Evolutionary conservation across 148 eudicot genomes (phyloP), one percentile per base, ranked within the genome.

Genomic region (Tetragonia tetragonoides): DNA sequence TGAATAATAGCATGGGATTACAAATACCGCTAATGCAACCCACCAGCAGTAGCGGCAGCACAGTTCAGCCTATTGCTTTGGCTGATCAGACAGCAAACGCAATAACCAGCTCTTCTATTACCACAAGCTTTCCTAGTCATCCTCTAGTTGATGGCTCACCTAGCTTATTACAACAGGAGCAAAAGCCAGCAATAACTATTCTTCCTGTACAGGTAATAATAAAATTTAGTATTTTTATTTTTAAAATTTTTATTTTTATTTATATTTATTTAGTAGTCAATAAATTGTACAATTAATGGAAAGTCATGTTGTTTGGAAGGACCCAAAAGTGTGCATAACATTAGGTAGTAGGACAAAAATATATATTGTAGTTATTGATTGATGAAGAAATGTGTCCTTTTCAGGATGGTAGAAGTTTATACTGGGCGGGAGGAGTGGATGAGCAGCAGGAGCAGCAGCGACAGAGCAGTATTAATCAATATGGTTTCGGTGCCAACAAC

Each of bases 351-450:
- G 53, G 44, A 28, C 40, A 28, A 56, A 79, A 10, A 16, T 42
- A 66, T 49, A 15, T 74, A 21, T 79, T 59, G 66, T 16, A 44
- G 10, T 46, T 23, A 70, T 61, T 77, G 47, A 56, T 34, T 71
- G 59, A 71, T 63, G 18, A 54, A 20, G 39, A 77, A 54, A 37
- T 9, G 23, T 77, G 81, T 77, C 81, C 67, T 46, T 82, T 77
- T 82, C 84, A 82, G 84, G 84, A 82, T 67, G 78, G 62, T 60
- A 76, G 78, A 37, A 78, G 84, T 73, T 82, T 63, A 73, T 68
- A 73, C 23, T 82, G 81, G 78, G 34, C 34, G 1, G 84, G 78
- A 77, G 84, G 74, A 77, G 24, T 82, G 64, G 75, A 82, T 82
- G 84, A 73, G 54, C 75, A 77, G 11, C 81, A 81, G 16, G 4